Evolutionary conservation across 1,139 yeast genomes (phyloP).

Genomic region (Pneumocystis sp.): DNA sequence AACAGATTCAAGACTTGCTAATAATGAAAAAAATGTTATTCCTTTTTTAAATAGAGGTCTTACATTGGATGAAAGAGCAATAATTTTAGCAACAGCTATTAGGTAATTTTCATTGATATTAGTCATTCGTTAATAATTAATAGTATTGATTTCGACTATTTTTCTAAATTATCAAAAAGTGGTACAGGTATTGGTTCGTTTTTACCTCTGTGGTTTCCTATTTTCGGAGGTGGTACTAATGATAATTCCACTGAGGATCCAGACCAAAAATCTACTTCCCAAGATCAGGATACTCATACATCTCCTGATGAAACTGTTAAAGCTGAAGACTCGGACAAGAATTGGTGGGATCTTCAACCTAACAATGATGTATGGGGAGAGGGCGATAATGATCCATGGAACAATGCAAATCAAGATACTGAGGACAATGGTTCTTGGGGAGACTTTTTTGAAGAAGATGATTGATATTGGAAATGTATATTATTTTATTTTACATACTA

Average conservation of each 20-base stretch:
- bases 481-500: background rate
- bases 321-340: background rate
- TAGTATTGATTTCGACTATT: constrained; percentile 76
- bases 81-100: constrained; percentile 71
- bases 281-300: background rate
- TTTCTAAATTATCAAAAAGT: constrained; percentile 57
- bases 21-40: background rate
- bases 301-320: background rate
- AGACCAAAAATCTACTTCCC: background rate
- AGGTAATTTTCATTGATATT: constrained; percentile 24
- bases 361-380: background rate
- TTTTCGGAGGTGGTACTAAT: background rate
- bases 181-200: constrained; percentile 19
- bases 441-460: background rate
- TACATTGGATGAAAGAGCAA: constrained; percentile 70
- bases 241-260: background rate
- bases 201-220: background rate
- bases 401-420: background rate
- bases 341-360: background rate
- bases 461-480: background rate
- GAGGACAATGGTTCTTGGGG: background rate
- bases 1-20: constrained; percentile 6
- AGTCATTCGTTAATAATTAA: background rate
- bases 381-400: background rate
- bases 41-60: constrained; percentile 20